phyloP scores from a whole-genome alignment of 2,329 filamentous ascomycete species.

The Calonectria hawksworthii region DNA sequence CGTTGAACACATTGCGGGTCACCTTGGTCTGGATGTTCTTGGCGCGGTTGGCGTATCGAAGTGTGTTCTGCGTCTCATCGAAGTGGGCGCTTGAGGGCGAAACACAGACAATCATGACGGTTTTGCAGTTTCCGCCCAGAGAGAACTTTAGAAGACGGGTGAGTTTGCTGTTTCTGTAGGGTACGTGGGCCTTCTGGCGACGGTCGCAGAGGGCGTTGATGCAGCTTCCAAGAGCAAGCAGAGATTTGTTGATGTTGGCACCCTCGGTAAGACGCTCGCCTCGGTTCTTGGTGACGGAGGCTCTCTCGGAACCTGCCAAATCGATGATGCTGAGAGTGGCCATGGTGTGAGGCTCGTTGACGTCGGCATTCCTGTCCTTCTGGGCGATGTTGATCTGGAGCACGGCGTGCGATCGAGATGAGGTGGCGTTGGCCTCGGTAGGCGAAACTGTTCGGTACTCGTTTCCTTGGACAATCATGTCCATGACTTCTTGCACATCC shows the following conservation, averaged over 20 bases:
- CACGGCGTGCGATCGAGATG: conserved; percentile 95
- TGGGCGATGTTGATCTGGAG: conserved; percentile 97
- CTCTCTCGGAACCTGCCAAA: conserved; percentile 93
- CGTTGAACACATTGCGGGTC: conserved; percentile 98
- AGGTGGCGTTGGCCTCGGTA: conserved; percentile 97
- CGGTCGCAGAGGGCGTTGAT: conserved; percentile 98
- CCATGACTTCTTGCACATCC: conserved; percentile 97
- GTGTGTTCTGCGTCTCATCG: conserved; percentile 97
- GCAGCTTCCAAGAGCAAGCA: conserved; percentile 93
- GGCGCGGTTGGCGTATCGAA: conserved; percentile 96
- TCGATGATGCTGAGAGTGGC: conserved; percentile 99
- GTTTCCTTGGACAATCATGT: conserved; percentile 97
- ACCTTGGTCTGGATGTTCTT: conserved; percentile 99
- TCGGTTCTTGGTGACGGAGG: conserved; percentile 95
- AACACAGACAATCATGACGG: conserved; percentile 99
- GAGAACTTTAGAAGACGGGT: conserved; percentile 97
- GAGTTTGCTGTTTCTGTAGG: conserved; percentile 97
- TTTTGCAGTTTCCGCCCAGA: conserved; percentile 97
- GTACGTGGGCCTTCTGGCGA: conserved; percentile 91
- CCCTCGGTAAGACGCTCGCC: conserved; percentile 93
- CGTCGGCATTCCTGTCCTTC: conserved; percentile 91
- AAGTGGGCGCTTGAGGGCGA: conserved; percentile 97
- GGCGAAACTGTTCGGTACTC: conserved; percentile 95
- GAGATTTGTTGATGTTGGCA: conserved; percentile 99
- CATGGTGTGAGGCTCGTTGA: conserved; percentile 97